A percentile compares a stretch with the other conserved stretches of the same genome.
Evolutionary conservation across 2,329 filamentous ascomycete genomes (phyloP).

Genomic region (Fusarium sp.): DNA sequence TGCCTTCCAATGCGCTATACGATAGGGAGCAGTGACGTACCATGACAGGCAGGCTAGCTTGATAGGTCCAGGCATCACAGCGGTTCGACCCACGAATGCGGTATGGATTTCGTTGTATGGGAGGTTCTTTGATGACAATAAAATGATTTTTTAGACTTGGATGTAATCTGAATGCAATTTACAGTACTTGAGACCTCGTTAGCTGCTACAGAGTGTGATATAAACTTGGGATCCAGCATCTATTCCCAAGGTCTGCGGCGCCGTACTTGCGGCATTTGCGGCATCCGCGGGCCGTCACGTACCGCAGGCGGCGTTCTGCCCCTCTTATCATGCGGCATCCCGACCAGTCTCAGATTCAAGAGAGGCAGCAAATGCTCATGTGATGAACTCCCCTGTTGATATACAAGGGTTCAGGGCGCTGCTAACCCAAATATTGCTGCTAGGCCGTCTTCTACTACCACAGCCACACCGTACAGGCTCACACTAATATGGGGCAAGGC

Average conservation of each 20-base stretch:
- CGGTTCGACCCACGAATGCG: background rate
- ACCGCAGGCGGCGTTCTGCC: background rate
- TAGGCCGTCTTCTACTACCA: background rate
- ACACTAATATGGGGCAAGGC: background rate
- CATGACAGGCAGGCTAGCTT: background rate
- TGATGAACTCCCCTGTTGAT: background rate
- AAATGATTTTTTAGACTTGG: background rate
- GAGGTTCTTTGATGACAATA: background rate
- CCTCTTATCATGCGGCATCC: background rate
- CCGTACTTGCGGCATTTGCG: background rate
- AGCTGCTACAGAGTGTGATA: background rate
- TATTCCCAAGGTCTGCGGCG: background rate
- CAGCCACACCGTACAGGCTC: background rate
- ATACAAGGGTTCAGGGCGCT: background rate
- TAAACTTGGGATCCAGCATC: background rate
- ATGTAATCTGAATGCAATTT: background rate
- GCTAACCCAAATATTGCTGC: background rate
- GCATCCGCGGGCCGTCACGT: background rate
- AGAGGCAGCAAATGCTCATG: background rate
- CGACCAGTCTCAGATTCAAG: background rate
- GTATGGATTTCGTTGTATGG: background rate
- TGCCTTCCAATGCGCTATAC: background rate
- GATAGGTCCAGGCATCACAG: background rate
- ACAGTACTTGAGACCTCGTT: background rate
- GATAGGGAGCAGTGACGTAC: background rate